A percentile compares a stretch with the other conserved stretches of the same genome.
phyloP scores from a whole-genome alignment of 441 rosid species.

The Biscutella laevigata region DNA sequence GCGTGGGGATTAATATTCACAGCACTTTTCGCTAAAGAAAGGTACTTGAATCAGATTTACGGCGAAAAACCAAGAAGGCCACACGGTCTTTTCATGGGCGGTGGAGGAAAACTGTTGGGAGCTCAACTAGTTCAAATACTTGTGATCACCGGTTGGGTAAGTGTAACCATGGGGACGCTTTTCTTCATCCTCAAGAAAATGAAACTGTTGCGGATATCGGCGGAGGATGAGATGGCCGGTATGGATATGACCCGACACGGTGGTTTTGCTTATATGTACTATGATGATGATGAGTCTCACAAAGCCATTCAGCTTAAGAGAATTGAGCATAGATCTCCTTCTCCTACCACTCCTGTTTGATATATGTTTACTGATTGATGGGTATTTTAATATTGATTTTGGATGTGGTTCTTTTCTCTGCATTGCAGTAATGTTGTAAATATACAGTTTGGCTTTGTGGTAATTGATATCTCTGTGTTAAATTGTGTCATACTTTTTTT shows the following conservation, averaged over 20 bases:
- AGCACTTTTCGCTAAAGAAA: constrained; percentile 59
- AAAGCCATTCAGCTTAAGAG: constrained; percentile 22
- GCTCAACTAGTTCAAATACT: constrained; percentile 49
- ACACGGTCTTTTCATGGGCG: constrained; percentile 59
- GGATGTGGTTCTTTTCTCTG: not conserved
- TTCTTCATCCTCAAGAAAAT: constrained; percentile 54
- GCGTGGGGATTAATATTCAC: constrained; percentile 79
- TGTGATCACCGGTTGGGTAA: constrained; percentile 50
- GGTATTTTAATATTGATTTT: not conserved
- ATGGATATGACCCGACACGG: constrained; percentile 28
- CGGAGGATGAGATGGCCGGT: constrained; percentile 24
- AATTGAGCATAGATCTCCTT: constrained; percentile 21
- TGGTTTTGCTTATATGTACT: constrained; percentile 27
- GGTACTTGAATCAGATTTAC: constrained; percentile 52
- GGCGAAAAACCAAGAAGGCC: constrained; percentile 44
- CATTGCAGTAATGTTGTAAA: constrained; percentile 6
- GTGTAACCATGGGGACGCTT: constrained; percentile 61
- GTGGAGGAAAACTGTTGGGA: constrained; percentile 62
- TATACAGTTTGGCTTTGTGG: constrained; percentile 10
- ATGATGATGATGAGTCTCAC: constrained; percentile 28
- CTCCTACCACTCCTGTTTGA: constrained; percentile 20
- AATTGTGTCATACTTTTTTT: too few relatives aligned
- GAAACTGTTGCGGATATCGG: constrained; percentile 15
- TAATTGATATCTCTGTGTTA: not conserved
- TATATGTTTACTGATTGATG: not conserved